Evolutionary conservation across 2,329 filamentous ascomycete genomes (phyloP), one percentile per base, ranked within the genome.

Genomic region (Fusarium devonianum): DNA sequence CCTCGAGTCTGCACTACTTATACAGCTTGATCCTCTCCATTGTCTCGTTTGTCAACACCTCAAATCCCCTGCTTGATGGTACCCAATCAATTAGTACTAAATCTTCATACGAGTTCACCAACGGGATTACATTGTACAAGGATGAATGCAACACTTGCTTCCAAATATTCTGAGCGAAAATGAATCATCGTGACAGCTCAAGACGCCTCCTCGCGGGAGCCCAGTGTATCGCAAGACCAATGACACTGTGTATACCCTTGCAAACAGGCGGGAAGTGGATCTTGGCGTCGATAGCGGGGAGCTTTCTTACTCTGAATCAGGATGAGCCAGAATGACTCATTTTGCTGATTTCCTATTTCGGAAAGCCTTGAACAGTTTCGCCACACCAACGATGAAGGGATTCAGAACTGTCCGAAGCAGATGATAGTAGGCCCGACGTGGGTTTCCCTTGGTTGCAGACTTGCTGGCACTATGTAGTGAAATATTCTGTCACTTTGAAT

Each of bases 261-360:
- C 14, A 11, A 25, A 11, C 7, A 13, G 5, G 23, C 40, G 41
- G 44, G 34, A 54, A 41, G 53, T 54, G 55, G 50, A 28, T 21
- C 2, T 1, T 8, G 5, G 23, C 17, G 25, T 23, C 19, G 19
- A 21, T 19, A 29, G 42, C 28, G 35, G 30, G 7, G 12, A 23
- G 2, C 16, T 17, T 39, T 19, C 21, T 44, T 33, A 36, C 32
- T 28, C 28, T 43, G 44, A 63, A 36, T 47, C 55, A 60, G 48
- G 18, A 60, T 69, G 67, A 69, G 59, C 60, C 49, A 68, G 53
- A 68, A 67, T 71, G 68, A 71, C 44, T 70, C 69, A 71, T 69
- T 64, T 47, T 34, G 46, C 23, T 12, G 25, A 32, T 38, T 53
- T 58, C 63, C 26, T 51, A 32, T 56, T 51, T 21, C 30, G 60